A percentile compares a stretch with the other conserved stretches of the same genome.
These are phyloP conservation scores for Cladosporium halotolerans DNA, from an alignment of 2,329 filamentous ascomycete genomes.

Conservation along the genomic window DNA sequence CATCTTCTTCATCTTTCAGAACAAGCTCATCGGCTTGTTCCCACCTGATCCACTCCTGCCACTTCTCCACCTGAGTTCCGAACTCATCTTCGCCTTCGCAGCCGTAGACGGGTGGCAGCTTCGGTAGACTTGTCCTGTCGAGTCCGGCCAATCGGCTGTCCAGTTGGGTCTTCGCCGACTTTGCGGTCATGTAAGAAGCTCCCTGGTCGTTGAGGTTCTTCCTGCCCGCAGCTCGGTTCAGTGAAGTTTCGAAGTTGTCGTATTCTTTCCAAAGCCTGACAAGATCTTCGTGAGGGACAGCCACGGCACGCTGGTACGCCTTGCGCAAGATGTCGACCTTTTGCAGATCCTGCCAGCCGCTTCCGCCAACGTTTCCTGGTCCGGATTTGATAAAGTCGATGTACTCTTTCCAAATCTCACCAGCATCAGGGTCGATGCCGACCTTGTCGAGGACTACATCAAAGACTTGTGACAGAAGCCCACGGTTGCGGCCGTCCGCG, in stretches of 20 bases:
- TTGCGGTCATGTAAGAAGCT: constrained; percentile 90
- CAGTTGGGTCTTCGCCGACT: constrained; percentile 82
- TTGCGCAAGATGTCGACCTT: constrained; percentile 94
- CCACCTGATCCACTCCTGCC: constrained; percentile 93
- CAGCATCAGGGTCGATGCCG: constrained; percentile 85
- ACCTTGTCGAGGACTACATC: constrained; percentile 87
- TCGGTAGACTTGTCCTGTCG: constrained; percentile 69
- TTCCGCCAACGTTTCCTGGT: constrained; percentile 73
- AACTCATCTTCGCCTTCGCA: constrained; percentile 86
- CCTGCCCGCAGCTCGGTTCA: constrained; percentile 89
- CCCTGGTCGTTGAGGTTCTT: constrained; percentile 94
- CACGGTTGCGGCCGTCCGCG: constrained; percentile 66
- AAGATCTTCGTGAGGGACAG: constrained; percentile 75
- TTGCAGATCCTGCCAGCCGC: constrained; percentile 91
- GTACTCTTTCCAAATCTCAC: constrained; percentile 88
- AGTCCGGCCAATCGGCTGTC: constrained; percentile 79
- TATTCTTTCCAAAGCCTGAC: constrained; percentile 95
- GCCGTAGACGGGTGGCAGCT: constrained; percentile 73
- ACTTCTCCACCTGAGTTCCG: constrained; percentile 73
- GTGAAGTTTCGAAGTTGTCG: constrained; percentile 86
- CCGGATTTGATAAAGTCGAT: constrained; percentile 86
- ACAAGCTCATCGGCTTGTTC: constrained; percentile 90
- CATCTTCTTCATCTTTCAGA: constrained; percentile 72
- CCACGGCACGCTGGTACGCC: constrained; percentile 84
- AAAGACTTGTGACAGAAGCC: constrained; percentile 77